A percentile compares a stretch with the other conserved stretches of the same genome.
Evolutionary conservation across 345 rosid species (phyloP).

Genomic region (Anacardium occidentale): DNA sequence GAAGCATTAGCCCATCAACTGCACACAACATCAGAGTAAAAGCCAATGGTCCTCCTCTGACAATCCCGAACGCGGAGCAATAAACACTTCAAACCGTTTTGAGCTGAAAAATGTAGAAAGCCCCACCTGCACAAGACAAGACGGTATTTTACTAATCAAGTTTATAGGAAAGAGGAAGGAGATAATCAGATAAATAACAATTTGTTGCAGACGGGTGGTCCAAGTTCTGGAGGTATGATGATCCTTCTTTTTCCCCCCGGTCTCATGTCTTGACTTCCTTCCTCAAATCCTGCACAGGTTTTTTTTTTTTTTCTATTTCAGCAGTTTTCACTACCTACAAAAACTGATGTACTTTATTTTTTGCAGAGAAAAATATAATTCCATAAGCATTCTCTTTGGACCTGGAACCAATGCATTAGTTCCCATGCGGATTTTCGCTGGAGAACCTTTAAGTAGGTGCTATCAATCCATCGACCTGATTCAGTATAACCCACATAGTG

Average conservation of each 20-base stretch:
- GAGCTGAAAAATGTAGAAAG: slow-evolving; percentile 98
- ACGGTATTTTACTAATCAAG: background rate
- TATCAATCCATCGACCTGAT: slow-evolving; percentile 88
- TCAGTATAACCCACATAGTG: slow-evolving; percentile 89
- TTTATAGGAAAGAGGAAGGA: background rate
- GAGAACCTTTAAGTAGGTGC: slow-evolving; percentile 87
- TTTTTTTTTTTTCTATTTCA: slow-evolving; percentile 13
- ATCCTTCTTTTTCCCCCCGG: slow-evolving; percentile 94
- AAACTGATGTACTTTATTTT: background rate
- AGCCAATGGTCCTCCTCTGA: slow-evolving; percentile 82
- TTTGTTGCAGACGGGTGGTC: slow-evolving; percentile 82
- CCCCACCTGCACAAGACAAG: slow-evolving; percentile 58
- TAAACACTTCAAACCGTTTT: slow-evolving; percentile 85
- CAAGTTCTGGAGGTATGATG: slow-evolving; percentile 93
- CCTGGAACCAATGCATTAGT: slow-evolving; percentile 93
- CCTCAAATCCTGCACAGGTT: slow-evolving; percentile 71
- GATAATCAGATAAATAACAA: background rate
- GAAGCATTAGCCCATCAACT: slow-evolving; percentile 31
- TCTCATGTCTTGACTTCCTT: slow-evolving; percentile 85
- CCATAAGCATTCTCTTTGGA: slow-evolving; percentile 11
- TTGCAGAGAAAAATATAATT: background rate
- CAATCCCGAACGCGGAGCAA: slow-evolving; percentile 70
- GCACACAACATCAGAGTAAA: slow-evolving; percentile 93
- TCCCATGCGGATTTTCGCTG: slow-evolving; percentile 87
- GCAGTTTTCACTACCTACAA: background rate